Evolutionary conservation across 1,139 yeast genomes (phyloP), one percentile per base, ranked within the genome.

Genomic region (Candida pseudoviswanathii): DNA sequence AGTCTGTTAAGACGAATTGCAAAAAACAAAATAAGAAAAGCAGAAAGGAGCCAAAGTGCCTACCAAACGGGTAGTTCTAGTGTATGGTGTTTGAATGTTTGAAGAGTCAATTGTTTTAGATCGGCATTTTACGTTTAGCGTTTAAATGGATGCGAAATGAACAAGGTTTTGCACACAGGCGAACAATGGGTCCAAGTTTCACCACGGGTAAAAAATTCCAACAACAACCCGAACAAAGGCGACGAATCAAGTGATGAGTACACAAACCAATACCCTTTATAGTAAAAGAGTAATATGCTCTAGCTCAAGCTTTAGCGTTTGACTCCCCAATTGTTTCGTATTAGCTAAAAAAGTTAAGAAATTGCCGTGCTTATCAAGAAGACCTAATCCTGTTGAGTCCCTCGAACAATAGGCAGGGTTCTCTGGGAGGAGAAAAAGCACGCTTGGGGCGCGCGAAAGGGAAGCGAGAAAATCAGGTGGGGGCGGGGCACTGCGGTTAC

Each of bases 71-170:
- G 41, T 9, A 37, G 11, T 8, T 33, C 26, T 24, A 3, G 41
- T 37, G 41, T 37, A 25, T 37, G 29, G 41, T 10, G 30, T 37
- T 24, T 25, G 41, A 37, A 37, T 37, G 41, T 37, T 25, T 37
- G 24, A 37, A 25, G 21, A 37, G 11, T n/a, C 29, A 25, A 37
- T n/a, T 25, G 30, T 37, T 37, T 37, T 37, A 25, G 11, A 37
- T 37, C 31, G 41, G 41, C 26, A 37, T 37, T 25, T 37, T 37
- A 25, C n/a, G 30, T 25, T 25, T n/a, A 25, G 39, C 26, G 39
- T 36, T 27, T 22, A 36, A 21, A 22, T 21, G 39, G 27, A 9
- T 36, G 41, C 27, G 6, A 25, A 25, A 25, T 25, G 11, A 37
- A 37, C 41, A 3, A 25, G 24, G 26, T 37, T 29, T 9, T 11